These are phyloP conservation scores for Nitzschia sp. DNA, from an alignment of 108 stramenopile genomes.

Conservation along the genomic window DNA sequence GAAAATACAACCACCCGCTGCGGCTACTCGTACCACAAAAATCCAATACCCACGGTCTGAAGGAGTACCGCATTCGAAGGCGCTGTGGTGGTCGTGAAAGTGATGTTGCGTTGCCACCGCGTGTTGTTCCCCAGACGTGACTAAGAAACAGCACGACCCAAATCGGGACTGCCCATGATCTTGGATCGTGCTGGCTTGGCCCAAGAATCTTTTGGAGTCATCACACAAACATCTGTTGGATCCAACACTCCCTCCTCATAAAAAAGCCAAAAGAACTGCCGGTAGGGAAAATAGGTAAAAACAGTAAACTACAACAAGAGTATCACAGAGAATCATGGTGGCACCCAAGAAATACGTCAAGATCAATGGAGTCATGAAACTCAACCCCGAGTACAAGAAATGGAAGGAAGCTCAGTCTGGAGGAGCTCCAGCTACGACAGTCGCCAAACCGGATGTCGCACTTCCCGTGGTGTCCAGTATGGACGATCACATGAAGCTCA, in stretches of 20 bases:
- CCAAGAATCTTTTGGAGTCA: too few species aligned
- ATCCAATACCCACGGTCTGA: too few species aligned
- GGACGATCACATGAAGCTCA: slow-evolving; percentile 46
- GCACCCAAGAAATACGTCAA: slow-evolving; percentile 57
- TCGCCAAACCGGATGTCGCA: slow-evolving; percentile 12
- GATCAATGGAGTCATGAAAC: slow-evolving; percentile 56
- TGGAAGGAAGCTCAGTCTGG: slow-evolving; percentile 46
- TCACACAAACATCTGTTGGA: too few species aligned
- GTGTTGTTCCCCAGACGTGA: too few species aligned
- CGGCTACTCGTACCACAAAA: too few species aligned
- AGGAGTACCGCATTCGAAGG: too few species aligned
- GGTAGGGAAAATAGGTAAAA: not conserved
- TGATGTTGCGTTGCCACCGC: too few species aligned
- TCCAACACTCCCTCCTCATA: not conserved
- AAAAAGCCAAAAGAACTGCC: not conserved
- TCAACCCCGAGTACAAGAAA: slow-evolving; percentile 50
- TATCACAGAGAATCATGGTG: not conserved
- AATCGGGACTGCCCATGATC: too few species aligned
- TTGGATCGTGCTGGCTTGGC: too few species aligned
- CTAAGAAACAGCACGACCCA: too few species aligned
- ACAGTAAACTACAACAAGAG: not conserved
- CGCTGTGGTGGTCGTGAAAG: too few species aligned
- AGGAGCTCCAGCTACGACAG: slow-evolving; percentile 3
- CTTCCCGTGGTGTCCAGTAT: slow-evolving; percentile 44
- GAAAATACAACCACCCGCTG: too few species aligned